These are phyloP conservation scores for Penicillium flavigenum DNA, from an alignment of 495 filamentous ascomycete species.

Conservation along the genomic window DNA sequence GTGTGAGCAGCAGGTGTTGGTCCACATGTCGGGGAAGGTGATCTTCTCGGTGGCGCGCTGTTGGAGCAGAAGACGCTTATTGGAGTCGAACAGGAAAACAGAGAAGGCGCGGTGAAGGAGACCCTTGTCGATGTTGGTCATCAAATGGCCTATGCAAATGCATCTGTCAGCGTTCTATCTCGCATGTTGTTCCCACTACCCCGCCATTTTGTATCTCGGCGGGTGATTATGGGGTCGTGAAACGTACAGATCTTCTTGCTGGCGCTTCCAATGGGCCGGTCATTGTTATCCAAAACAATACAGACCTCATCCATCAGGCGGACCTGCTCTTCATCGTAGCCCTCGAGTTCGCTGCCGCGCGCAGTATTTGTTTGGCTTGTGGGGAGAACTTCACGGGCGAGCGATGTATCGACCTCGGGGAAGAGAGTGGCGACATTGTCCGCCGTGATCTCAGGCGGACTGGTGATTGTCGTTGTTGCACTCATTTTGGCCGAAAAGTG, in stretches of 20 bases:
- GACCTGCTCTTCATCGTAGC: slow-evolving; percentile 97
- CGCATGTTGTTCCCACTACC: slow-evolving; percentile 10
- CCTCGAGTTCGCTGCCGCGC: slow-evolving; percentile 54
- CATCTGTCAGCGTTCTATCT: slow-evolving; percentile 10
- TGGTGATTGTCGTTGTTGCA: slow-evolving; percentile 47
- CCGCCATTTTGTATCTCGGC: slow-evolving; percentile 13
- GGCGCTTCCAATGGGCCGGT: slow-evolving; percentile 90
- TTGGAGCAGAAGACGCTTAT: slow-evolving; percentile 87
- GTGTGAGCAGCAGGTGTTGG: slow-evolving; percentile 99
- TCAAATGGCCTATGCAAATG: slow-evolving; percentile 74
- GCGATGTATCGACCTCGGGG: slow-evolving; percentile 91
- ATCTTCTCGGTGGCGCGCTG: slow-evolving; percentile 97
- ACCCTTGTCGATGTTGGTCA: slow-evolving; percentile 95
- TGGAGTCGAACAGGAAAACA: slow-evolving; percentile 90
- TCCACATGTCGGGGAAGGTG: slow-evolving; percentile 99
- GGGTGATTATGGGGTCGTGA: slow-evolving; percentile 5
- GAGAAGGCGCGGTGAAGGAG: slow-evolving; percentile 97
- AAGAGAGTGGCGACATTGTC: slow-evolving; percentile 86
- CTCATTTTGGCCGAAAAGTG: slow-evolving; percentile 42
- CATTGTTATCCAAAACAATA: slow-evolving; percentile 91
- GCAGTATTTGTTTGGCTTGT: slow-evolving; percentile 31
- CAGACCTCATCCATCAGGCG: slow-evolving; percentile 99
- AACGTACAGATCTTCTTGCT: slow-evolving; percentile 96
- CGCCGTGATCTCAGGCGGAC: slow-evolving; percentile 62
- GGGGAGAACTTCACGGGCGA: slow-evolving; percentile 61